A percentile compares a stretch with the other conserved stretches of the same genome.
These are phyloP conservation scores for Trichocladium uniseriatum DNA, from an alignment of 495 filamentous ascomycete genomes.

Conservation along the genomic window DNA sequence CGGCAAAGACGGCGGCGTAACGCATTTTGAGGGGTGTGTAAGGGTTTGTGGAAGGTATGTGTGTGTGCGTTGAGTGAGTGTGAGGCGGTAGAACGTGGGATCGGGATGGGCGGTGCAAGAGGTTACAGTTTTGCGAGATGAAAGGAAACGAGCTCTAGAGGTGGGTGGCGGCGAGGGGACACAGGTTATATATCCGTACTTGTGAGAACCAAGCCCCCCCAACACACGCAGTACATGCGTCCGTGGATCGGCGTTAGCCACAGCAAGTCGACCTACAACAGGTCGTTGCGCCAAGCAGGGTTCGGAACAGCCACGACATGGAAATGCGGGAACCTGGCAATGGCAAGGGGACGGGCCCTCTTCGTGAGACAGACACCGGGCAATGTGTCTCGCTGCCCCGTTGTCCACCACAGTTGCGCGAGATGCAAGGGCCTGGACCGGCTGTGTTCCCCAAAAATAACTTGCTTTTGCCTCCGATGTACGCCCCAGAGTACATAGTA, in stretches of 20 bases:
- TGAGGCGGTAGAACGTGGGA: no score
- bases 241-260: background rate
- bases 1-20: slow-evolving; percentile 18
- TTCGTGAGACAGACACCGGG: background rate
- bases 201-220: background rate
- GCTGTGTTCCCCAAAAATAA: no score
- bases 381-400: background rate
- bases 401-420: no score
- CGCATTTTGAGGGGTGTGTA: slow-evolving; percentile 19
- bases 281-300: background rate
- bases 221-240: background rate
- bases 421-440: background rate
- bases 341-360: no score
- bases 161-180: background rate
- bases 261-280: background rate
- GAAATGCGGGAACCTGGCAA: slow-evolving; percentile 2
- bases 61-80: no score
- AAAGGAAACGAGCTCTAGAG: background rate
- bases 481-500: no score
- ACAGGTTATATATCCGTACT: background rate
- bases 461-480: no score
- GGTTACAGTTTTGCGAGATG: background rate
- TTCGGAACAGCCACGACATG: background rate
- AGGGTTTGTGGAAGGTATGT: no score
- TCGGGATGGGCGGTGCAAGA: no score